These are phyloP conservation scores for Candida vaughaniae DNA, from an alignment of 805 yeast genomes.

Conservation along the genomic window DNA sequence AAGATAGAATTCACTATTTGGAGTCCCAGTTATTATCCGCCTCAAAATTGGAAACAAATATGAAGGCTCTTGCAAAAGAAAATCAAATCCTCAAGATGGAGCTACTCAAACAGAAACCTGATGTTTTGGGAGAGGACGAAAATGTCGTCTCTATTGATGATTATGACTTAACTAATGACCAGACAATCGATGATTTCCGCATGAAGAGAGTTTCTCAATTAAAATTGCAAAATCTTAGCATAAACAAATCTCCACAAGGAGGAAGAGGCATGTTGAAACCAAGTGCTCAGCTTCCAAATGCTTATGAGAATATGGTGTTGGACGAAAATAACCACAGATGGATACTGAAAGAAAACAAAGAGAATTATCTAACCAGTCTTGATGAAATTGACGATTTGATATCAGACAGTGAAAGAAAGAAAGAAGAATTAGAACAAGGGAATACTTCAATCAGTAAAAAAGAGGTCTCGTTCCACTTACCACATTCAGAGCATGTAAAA, in stretches of 20 bases:
- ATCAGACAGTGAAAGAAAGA: conserved; percentile 3
- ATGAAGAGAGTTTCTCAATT: conserved; percentile 42
- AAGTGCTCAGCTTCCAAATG: conserved; percentile 29
- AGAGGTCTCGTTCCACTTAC: conserved; percentile 44
- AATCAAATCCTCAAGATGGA: conserved; percentile 12
- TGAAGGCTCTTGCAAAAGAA: conserved; percentile 16
- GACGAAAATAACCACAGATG: conserved; percentile 31
- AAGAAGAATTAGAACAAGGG: conserved; percentile 3
- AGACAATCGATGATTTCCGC: conserved; percentile 18
- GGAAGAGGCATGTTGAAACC: conserved; percentile 40
- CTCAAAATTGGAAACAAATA: conserved; percentile 10
- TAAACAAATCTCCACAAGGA: conserved; percentile 3
- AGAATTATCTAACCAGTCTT: conserved; percentile 22
- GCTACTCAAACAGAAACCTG: conserved; percentile 6
- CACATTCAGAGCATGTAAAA: conserved; percentile 19
- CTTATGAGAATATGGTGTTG: conserved; percentile 33
- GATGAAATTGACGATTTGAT: conserved; percentile 40
- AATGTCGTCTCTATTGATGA: conserved; percentile 18
- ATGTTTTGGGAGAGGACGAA: conserved; percentile 1
- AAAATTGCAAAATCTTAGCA: conserved; percentile 16
- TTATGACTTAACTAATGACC: conserved; percentile 20
- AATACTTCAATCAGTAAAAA: conserved; percentile 17
- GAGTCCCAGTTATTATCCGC: conserved; percentile 9
- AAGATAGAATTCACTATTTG: conserved; percentile 9
- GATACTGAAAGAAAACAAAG: conserved; percentile 21